Percentiles rank a stretch among this genome's conserved stretches.
Conservation (phyloP, 352 stramenopile species). For the Albugo candida region DNA sequence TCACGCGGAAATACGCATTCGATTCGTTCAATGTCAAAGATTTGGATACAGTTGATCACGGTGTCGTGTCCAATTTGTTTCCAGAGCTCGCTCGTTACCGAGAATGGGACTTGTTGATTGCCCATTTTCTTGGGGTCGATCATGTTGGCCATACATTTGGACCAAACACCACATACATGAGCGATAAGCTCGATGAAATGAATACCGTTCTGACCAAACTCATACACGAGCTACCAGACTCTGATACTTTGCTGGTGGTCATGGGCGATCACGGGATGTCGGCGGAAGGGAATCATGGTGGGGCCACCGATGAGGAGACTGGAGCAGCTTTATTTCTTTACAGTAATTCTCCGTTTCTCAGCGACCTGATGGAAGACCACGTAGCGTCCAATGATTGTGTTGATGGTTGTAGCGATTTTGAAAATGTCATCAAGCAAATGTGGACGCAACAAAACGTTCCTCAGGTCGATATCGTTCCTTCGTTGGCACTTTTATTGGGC, state of each 20-base stretch:
- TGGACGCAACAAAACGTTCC: constrained; percentile 21
- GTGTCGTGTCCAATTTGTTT: constrained; percentile 59
- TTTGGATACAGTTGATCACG: constrained; percentile 94
- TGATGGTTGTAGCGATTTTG: too few relatives aligned
- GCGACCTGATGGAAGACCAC: constrained; percentile 2
- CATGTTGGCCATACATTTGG: constrained; percentile 97
- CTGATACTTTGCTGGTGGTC: constrained; percentile 78
- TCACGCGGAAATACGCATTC: constrained; percentile 86
- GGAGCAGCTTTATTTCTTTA: constrained; percentile 91
- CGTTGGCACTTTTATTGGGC: constrained; percentile 84
- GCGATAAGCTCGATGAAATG: constrained; percentile 90
- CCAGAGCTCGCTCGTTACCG: constrained; percentile 26
- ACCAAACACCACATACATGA: constrained; percentile 87
- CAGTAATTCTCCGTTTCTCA: constrained; percentile 13
- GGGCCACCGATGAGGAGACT: constrained; percentile 88
- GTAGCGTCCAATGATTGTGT: background rate
- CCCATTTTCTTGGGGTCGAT: constrained; percentile 87
- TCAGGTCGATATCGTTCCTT: constrained; percentile 95
- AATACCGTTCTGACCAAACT: constrained; percentile 75
- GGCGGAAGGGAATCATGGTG: constrained; percentile 95
- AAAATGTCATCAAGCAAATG: too few relatives aligned
- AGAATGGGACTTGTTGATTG: constrained; percentile 70
- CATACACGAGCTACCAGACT: constrained; percentile 34
- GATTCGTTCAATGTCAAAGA: constrained; percentile 98
- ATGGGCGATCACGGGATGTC: constrained; percentile 99